Conservation (phyloP, 306 rosid species). For the Vicia faba region DNA sequence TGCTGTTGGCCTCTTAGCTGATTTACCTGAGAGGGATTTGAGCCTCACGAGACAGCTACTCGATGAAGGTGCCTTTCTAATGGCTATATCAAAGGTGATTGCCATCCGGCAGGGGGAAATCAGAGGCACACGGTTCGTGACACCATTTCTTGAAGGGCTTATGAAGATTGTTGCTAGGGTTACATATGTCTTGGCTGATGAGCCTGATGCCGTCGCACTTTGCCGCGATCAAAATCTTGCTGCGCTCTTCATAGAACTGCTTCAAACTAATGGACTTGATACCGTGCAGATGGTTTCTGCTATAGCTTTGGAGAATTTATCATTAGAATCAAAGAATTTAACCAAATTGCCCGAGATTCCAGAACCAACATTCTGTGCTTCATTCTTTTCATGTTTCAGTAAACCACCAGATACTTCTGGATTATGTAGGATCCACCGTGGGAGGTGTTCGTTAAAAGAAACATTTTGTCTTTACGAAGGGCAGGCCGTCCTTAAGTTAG, state of each 20-base stretch:
- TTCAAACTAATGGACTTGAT: conserved; percentile 87
- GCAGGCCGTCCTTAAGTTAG: conserved; percentile 71
- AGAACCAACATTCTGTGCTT: conserved; percentile 60
- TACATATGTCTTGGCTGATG: conserved; percentile 71
- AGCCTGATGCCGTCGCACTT: conserved; percentile 70
- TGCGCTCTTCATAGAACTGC: conserved; percentile 70
- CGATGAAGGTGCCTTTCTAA: conserved; percentile 79
- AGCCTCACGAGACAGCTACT: conserved; percentile 97
- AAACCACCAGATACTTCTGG: conserved; percentile 66
- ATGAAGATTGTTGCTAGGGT: conserved; percentile 85
- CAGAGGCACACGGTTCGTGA: conserved; percentile 80
- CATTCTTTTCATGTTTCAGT: conserved; percentile 71
- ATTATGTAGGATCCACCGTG: conserved; percentile 78
- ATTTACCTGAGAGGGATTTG: conserved; percentile 93
- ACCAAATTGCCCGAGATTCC: conserved; percentile 73
- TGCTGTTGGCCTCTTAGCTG: conserved; percentile 87
- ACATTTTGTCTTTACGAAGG: conserved; percentile 85
- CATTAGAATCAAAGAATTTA: conserved; percentile 72
- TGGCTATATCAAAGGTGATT: conserved; percentile 59
- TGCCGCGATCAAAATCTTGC: conserved; percentile 74
- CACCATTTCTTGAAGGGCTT: conserved; percentile 87
- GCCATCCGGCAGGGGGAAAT: conserved; percentile 78
- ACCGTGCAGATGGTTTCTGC: conserved; percentile 97
- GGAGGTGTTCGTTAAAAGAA: conserved; percentile 75
- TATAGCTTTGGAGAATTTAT: conserved; percentile 81